Base-by-base conservation (phyloP, 73 alveolate genomes). In the Paramecium sonneborni region DNA sequence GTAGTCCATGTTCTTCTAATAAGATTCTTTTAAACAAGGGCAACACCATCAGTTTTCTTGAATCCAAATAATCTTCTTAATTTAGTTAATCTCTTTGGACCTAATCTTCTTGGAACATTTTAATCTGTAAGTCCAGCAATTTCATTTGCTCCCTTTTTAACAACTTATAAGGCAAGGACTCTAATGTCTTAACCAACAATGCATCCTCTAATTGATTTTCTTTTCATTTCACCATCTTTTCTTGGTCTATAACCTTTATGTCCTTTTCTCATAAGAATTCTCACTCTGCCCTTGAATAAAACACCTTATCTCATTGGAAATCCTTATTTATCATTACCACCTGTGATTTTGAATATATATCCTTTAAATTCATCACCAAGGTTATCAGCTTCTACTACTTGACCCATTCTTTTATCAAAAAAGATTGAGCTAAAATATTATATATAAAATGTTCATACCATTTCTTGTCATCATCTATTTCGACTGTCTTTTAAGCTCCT, bases 231-330 rank as follows among this genome's bases (percentile, higher is more conserved):
- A 70, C 99, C 99, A 76, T 94, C 85, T 93, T 98, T 97, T 95
- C 97, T 96, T 72, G 95, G 98, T 93, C 98, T 94, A 94, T 94
- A 97, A 92, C 95, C 85, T 44, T 96, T 92, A 93, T 95, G 94
- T 58, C 98, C 99, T 74, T 95, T 95, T 85, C 95, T 94, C 72
- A 96, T 92, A 88, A 96, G 96, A 38, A 96, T 89, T 93, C 97
- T 94, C 58, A 96, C 98, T 93, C 97, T 94, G 46, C 95, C 95
- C 92, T 96, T 96, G 79, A 94, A 91, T 82, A 97, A 82, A 86
- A 97, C 97, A 56, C 99, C 99, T 88, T 97, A 93, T 93, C 96
- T 97, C 99, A 97, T 97, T 62, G 99, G 96, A 97, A 97, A 97
- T 21, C 99, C 98, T 92, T 97, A 96, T 93, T 97, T 96, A 84